phyloP scores from a whole-genome alignment of 2,329 filamentous ascomycete species.

The Talaromyces sp. region DNA sequence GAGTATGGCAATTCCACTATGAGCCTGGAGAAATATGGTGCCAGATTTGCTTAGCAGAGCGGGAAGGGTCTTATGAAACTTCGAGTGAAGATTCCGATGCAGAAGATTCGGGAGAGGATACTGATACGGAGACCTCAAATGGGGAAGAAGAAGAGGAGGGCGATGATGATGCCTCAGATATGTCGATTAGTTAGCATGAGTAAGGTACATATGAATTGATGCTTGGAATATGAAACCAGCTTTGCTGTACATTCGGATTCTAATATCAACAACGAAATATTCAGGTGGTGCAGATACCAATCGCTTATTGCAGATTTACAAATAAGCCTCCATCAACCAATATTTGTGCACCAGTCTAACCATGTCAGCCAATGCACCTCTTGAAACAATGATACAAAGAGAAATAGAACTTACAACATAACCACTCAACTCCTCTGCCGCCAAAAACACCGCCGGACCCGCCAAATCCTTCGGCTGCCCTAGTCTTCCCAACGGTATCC shows the following conservation, averaged over 20 bases:
- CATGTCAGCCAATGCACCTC: not conserved
- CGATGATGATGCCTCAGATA: not conserved
- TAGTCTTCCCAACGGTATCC: conserved; percentile 75
- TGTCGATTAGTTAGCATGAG: not conserved
- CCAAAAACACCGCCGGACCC: conserved; percentile 81
- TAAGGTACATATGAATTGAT: not conserved
- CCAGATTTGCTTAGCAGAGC: not conserved
- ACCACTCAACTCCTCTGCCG: conserved; percentile 70
- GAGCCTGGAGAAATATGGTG: not conserved
- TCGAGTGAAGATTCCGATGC: not conserved
- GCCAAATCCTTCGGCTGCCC: conserved; percentile 71
- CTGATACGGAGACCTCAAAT: not conserved
- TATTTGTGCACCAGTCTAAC: conserved; percentile 70
- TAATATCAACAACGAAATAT: not conserved
- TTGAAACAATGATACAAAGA: not conserved
- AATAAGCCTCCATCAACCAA: conserved; percentile 86
- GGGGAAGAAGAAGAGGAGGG: not conserved
- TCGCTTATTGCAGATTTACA: conserved; percentile 72
- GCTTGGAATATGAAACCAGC: not conserved
- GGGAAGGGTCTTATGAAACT: not conserved
- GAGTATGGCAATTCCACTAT: not conserved
- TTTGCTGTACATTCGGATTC: not conserved
- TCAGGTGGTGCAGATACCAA: not conserved
- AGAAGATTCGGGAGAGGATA: not conserved
- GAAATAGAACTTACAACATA: conserved; percentile 57